phyloP scores from a whole-genome alignment of 169 alveolate genomes.

The Eimeria maxima region DNA sequence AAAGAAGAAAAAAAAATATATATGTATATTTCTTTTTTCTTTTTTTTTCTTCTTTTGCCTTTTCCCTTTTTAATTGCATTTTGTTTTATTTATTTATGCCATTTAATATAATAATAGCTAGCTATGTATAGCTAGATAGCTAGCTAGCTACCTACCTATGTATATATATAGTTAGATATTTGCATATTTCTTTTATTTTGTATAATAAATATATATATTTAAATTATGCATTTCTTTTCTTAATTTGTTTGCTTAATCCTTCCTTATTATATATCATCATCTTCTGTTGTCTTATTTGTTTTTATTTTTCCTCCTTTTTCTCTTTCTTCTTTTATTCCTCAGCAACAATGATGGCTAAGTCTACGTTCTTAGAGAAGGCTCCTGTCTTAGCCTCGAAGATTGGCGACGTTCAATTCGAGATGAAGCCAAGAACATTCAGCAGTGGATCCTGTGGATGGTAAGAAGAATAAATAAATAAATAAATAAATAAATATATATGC shows the following conservation, averaged over 20 bases:
- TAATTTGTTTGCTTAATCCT: too few species aligned
- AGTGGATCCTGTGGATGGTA: conserved; percentile 81
- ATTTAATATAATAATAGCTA: too few species aligned
- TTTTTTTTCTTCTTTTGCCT: background rate
- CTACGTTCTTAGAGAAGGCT: conserved; percentile 69
- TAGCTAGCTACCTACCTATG: too few species aligned
- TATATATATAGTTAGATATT: too few species aligned
- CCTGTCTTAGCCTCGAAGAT: conserved; percentile 67
- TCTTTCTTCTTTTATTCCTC: background rate
- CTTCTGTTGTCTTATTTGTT: background rate
- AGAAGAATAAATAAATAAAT: background rate
- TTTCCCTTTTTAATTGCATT: too few species aligned
- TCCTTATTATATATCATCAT: too few species aligned
- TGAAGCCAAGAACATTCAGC: conserved; percentile 82
- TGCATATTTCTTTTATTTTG: too few species aligned
- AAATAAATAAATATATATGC: background rate
- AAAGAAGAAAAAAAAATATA: too few species aligned
- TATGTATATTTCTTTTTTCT: background rate
- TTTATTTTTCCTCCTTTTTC: background rate
- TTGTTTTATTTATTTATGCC: too few species aligned
- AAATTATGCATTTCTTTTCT: too few species aligned
- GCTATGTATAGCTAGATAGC: too few species aligned
- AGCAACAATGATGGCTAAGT: conserved; percentile 64
- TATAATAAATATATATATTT: too few species aligned
- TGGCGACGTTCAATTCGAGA: conserved; percentile 60